Base-by-base conservation (phyloP, 2,329 filamentous ascomycete species). In the Neodidymelliopsis sp. region DNA sequence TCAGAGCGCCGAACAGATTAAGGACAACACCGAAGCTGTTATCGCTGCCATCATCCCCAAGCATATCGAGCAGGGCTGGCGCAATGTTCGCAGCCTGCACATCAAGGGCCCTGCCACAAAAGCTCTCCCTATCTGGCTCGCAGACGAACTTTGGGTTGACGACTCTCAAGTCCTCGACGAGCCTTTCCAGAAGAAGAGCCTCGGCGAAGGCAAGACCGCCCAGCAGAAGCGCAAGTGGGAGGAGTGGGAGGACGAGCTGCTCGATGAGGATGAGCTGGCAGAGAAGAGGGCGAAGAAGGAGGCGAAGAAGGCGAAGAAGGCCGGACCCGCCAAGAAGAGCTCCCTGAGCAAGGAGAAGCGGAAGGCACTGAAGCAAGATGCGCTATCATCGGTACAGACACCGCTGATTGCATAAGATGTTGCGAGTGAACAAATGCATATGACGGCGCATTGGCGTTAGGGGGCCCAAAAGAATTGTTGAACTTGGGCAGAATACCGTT, bases 111-210 rank as follows among this genome's bases (percentile, higher is more conserved):
- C 90, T 20, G 86, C 90, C 67, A 96, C 93, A 4, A 88, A 87
- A 53, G 89, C 93, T 7, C 81, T 99, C 66, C 94, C 94, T n/a
- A 86, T 99, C 69, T 99, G 91, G 90, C 78, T 96, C 69, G 89
- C 93, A 4, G 88, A 91, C 61, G 91, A 97, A 80, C 80, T 99
- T 57, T 99, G 94, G 91, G 75, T 87, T 12, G 89, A 94, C 58
- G 84, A 87, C 52, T 81, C 85, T 53, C 86, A 90, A 66, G 84
- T 96, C 6, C 77, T 94, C 31, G 76, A 79, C 5, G 77, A 82
- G 56, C 75, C 73, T 23, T 72, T 66, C 41, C 63, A 65, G 9
- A 53, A 58, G n/a, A 59, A 65, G 52, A 67, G 60, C 53, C 57
- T 57, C 5, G 55, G 40, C n/a, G 50, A 53, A 28, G 61, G 57